Conservation (phyloP, 495 filamentous ascomycete genomes). For the Paragyromitra xinjiangensis region DNA sequence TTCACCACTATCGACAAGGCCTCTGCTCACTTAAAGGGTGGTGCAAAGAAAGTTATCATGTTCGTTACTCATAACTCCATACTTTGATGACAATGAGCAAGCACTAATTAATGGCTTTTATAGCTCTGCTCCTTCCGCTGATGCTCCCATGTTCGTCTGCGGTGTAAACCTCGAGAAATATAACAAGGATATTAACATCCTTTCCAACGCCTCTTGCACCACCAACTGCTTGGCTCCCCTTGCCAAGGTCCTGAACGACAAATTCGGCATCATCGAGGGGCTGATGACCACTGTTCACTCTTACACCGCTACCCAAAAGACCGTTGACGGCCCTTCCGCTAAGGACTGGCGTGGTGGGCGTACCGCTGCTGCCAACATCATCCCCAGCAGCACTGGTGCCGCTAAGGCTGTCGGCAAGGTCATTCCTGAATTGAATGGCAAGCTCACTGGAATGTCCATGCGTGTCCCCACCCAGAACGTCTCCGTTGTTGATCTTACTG, state of each 20-base stretch:
- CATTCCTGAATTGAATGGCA: conserved; percentile 95
- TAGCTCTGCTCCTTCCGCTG: conserved; percentile 91
- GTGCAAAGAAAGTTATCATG: conserved; percentile 99
- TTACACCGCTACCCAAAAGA: conserved; percentile 99
- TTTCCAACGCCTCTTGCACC: conserved; percentile 99
- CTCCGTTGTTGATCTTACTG: conserved; percentile 97
- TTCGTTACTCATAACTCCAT: conserved; percentile 34
- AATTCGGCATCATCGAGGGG: conserved; percentile 96
- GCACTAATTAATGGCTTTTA: conserved; percentile 22
- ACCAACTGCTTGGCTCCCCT: conserved; percentile 99
- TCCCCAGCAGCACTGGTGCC: conserved; percentile 98
- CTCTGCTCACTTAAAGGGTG: conserved; percentile 93
- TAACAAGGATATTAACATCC: conserved; percentile 84
- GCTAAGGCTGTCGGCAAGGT: conserved; percentile 99
- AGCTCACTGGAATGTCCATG: conserved; percentile 99
- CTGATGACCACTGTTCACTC: conserved; percentile 99
- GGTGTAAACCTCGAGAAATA: conserved; percentile 96
- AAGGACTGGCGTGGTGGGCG: conserved; percentile 99
- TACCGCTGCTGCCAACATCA: conserved; percentile 99
- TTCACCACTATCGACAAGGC: conserved; percentile 99
- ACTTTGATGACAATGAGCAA: background rate
- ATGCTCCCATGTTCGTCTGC: conserved; percentile 99
- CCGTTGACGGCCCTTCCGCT: conserved; percentile 92
- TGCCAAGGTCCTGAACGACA: conserved; percentile 98
- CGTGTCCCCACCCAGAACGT: conserved; percentile 99